These are phyloP conservation scores for Hanseniaspora valbyensis DNA, from an alignment of 805 yeast species.

Conservation along the genomic window DNA sequence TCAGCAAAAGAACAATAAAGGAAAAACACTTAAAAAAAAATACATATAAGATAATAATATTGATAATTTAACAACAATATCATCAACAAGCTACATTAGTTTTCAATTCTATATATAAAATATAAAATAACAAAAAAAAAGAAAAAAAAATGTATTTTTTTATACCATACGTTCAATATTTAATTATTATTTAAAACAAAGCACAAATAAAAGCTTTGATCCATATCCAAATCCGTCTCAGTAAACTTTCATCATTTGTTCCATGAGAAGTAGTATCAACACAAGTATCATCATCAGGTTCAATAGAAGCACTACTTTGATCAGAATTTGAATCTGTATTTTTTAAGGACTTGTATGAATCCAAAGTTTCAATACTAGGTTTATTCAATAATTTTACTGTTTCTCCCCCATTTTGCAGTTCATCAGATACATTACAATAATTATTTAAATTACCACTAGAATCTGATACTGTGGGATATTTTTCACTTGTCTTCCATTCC, in stretches of 20 bases:
- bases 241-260: constrained; percentile 2
- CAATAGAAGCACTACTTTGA: background rate
- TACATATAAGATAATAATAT: too few relatives aligned
- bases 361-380: background rate
- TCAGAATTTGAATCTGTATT: background rate
- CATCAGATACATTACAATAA: background rate
- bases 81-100: too few relatives aligned
- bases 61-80: too few relatives aligned
- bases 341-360: background rate
- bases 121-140: too few relatives aligned
- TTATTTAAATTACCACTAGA: constrained; percentile 1
- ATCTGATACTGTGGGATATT: background rate
- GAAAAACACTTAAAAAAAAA: too few relatives aligned
- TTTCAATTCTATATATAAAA: too few relatives aligned
- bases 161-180: too few relatives aligned
- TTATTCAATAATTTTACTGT: background rate
- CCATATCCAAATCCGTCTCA: constrained; percentile 6
- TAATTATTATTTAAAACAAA: too few relatives aligned
- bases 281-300: background rate
- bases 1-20: too few relatives aligned
- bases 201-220: background rate
- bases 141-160: too few relatives aligned
- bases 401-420: background rate
- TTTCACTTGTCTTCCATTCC: constrained; percentile 1
- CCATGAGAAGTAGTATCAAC: constrained; percentile 8